A percentile compares a stretch with the other conserved stretches of the same genome.
Conservation (phyloP, 2,329 filamentous ascomycete species). For the Daldinia sp. region DNA sequence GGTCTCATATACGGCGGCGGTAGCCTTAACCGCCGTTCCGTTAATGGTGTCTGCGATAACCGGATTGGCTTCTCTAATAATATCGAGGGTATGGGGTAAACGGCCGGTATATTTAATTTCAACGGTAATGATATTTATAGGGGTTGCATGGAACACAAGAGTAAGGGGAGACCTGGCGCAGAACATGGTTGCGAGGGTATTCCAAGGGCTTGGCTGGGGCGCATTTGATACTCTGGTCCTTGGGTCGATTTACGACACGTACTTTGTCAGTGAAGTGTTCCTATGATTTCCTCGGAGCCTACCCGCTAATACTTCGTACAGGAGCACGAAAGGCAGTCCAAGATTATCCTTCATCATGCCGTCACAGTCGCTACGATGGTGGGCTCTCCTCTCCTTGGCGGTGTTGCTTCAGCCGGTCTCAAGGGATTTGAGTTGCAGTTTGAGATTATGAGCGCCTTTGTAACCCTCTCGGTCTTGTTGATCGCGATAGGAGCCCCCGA, state of each 20-base stretch:
- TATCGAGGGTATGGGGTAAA: slow-evolving; percentile 60
- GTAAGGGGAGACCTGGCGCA: slow-evolving; percentile 52
- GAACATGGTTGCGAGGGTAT: slow-evolving; percentile 60
- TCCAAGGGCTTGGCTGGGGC: slow-evolving; percentile 68
- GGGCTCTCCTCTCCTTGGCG: slow-evolving; percentile 63
- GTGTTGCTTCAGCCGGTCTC: slow-evolving; percentile 54
- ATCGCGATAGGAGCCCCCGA: slow-evolving; percentile 60
- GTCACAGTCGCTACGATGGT: slow-evolving; percentile 58
- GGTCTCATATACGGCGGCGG: slow-evolving; percentile 57
- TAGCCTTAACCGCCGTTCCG: slow-evolving; percentile 61
- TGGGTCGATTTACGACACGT: slow-evolving; percentile 64
- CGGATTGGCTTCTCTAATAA: slow-evolving; percentile 53
- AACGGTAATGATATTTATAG: slow-evolving; percentile 56
- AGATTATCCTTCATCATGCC: slow-evolving; percentile 56
- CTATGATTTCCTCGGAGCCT: not conserved
- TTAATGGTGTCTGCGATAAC: slow-evolving; percentile 59
- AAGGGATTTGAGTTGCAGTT: slow-evolving; percentile 59
- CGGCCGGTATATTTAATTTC: slow-evolving; percentile 61
- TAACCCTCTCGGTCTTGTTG: slow-evolving; percentile 56
- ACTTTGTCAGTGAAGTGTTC: slow-evolving; percentile 55
- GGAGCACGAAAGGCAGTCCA: slow-evolving; percentile 61
- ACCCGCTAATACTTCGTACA: slow-evolving; percentile 37
- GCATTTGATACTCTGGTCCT: slow-evolving; percentile 63
- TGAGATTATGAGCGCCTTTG: slow-evolving; percentile 59
- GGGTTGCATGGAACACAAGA: slow-evolving; percentile 60